phyloP scores from a whole-genome alignment of 352 stramenopile genomes.

The Globisporangium viniferum region DNA sequence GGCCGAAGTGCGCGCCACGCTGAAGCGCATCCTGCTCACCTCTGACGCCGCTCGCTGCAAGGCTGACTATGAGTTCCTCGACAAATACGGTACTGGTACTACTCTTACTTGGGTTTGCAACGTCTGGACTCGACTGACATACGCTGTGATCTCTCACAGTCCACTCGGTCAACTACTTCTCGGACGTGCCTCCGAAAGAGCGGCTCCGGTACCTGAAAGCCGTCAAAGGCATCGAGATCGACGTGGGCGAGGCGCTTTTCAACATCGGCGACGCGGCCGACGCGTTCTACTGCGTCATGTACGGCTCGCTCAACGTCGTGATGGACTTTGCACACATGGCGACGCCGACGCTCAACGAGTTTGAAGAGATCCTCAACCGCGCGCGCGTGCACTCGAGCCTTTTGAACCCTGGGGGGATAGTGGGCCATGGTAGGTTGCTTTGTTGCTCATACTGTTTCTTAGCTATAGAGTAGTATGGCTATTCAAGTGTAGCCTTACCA shows the following conservation, averaged over 20 bases:
- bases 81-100: slow-evolving; percentile 42
- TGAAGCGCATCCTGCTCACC: slow-evolving; percentile 47
- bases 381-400: slow-evolving; percentile 66
- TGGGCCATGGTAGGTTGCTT: slow-evolving; percentile 24
- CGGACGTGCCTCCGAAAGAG: slow-evolving; percentile 46
- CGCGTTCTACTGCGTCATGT: slow-evolving; percentile 78
- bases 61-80: slow-evolving; percentile 68
- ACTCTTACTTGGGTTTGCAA: not conserved
- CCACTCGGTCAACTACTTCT: slow-evolving; percentile 62
- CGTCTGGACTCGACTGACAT: not conserved
- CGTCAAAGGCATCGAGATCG: slow-evolving; percentile 60
- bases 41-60: slow-evolving; percentile 36
- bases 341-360: slow-evolving; percentile 60
- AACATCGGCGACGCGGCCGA: slow-evolving; percentile 65
- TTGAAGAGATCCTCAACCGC: slow-evolving; percentile 72
- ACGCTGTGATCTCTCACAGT: slow-evolving; percentile 22
- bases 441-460: not conserved
- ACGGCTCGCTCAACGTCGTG: slow-evolving; percentile 67
- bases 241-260: slow-evolving; percentile 64
- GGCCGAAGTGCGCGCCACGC: slow-evolving; percentile 33
- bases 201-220: slow-evolving; percentile 59
- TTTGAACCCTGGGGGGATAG: slow-evolving; percentile 44
- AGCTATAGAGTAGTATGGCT: not conserved
- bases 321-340: slow-evolving; percentile 71
- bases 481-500: not conserved